Evolutionary conservation across 2,329 filamentous ascomycete genomes (phyloP).

Genomic region (Pseudogymnoascus sp.): DNA sequence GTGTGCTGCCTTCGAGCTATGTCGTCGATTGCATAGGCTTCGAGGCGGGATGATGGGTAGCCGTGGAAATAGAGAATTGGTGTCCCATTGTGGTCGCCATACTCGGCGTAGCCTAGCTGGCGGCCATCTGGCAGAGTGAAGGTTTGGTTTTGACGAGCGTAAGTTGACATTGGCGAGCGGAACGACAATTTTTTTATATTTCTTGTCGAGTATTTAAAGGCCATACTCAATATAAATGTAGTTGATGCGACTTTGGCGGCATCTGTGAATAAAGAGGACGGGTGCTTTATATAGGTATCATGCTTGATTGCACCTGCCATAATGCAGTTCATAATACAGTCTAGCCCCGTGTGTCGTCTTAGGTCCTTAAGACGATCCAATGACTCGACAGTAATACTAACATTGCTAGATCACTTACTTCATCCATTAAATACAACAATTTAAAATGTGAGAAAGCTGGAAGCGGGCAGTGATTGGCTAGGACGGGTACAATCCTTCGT

Average conservation of each 20-base stretch:
- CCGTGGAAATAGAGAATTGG: slow-evolving; percentile 36
- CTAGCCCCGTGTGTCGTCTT: neutral
- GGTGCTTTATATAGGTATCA: neutral
- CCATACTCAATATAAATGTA: neutral
- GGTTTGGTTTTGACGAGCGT: slow-evolving; percentile 11
- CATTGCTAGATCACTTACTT: neutral
- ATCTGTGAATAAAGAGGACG: neutral
- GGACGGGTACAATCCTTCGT: neutral
- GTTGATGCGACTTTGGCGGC: neutral
- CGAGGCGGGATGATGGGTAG: slow-evolving; percentile 35
- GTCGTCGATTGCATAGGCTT: slow-evolving; percentile 28
- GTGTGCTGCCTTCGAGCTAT: slow-evolving; percentile 19
- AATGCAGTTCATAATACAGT: neutral
- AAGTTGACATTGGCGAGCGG: slow-evolving; percentile 7
- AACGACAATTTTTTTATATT: neutral
- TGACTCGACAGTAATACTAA: neutral
- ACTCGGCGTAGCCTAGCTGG: slow-evolving; percentile 34
- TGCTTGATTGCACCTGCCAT: neutral
- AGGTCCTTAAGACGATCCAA: neutral
- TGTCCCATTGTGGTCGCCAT: slow-evolving; percentile 22
- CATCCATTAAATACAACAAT: neutral
- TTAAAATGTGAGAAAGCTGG: neutral
- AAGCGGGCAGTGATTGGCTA: neutral
- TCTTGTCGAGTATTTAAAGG: neutral
- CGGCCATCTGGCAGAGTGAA: slow-evolving; percentile 35